Evolutionary conservation across 805 yeast genomes (phyloP), one percentile per base, ranked within the genome.

Genomic region (Ogataea methylovora): DNA sequence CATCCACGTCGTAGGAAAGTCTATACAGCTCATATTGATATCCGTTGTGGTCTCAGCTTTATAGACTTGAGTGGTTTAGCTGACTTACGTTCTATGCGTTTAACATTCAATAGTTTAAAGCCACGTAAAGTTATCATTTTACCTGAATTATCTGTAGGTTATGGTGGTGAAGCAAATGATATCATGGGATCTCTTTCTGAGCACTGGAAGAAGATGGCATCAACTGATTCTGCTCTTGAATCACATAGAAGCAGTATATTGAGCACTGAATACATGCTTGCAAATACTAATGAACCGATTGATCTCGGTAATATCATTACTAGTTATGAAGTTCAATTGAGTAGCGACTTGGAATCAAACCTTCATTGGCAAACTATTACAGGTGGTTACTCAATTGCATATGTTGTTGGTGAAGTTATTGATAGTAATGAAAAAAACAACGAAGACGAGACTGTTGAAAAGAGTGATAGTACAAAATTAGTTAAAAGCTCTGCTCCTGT

Each of bases 31-130:
- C 47, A 62, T n/a, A 54, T 80, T 10, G 61, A 61, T 5, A 61
- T 85, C 4, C 63, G 79, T 38, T 87, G 96, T 57, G 81, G 79
- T 1, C 56, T 88, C 7, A 71, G 84, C 2, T 86, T 65, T 51
- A 73, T 90, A 36, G 97, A 90, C 52, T 64, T 88, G 30, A 73
- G 87, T 12, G 95, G 96, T 15, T 58, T 82, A 14, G 90, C 85
- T 0, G 97, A 92, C 51, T 63, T 79, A 42, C 69, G 96, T 41
- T 90, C 98, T 0, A 60, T 85, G 37, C 69, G 78, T 30, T 75
- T 84, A 56, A 83, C 88, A 35, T 66, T 86, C 28, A 84, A 92
- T 16, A 69, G 81, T 2, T 60, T 92, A 35, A 83, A 84, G 47
- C 95, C 97, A 4, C 71, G 76, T 33, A 79, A 79, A 44, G 64